Percentiles rank a stretch among this genome's conserved stretches.
Conservation (phyloP, 495 filamentous ascomycete genomes). For the Penicillium daleae region DNA sequence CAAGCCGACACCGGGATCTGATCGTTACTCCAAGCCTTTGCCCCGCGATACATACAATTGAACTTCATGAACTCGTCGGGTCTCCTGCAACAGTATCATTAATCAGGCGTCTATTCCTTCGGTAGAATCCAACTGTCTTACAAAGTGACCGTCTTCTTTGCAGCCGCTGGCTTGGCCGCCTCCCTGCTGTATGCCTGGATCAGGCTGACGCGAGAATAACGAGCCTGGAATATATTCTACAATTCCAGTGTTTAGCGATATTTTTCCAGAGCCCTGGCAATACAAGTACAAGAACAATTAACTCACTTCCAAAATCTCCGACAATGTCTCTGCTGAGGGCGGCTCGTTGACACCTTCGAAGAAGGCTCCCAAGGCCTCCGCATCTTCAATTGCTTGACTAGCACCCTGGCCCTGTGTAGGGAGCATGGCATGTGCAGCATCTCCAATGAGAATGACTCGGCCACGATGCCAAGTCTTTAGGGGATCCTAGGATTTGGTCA, state of each 20-base stretch:
- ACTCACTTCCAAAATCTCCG: conserved; percentile 15
- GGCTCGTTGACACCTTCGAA: conserved; percentile 21
- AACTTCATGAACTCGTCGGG: conserved; percentile 49
- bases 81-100: conserved; percentile 17
- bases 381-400: conserved; percentile 46
- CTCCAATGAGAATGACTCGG: conserved; percentile 47
- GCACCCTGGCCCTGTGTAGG: conserved; percentile 47
- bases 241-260: not conserved
- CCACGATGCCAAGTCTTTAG: conserved; percentile 41
- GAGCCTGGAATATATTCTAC: conserved; percentile 28
- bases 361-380: conserved; percentile 34
- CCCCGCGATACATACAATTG: conserved; percentile 46
- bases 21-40: conserved; percentile 31
- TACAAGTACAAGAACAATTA: too few species aligned
- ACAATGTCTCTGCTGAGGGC: conserved; percentile 1
- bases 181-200: conserved; percentile 39
- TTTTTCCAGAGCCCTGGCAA: not conserved
- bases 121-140: not conserved
- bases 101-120: not conserved
- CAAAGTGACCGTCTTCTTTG: conserved; percentile 37
- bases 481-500: conserved; percentile 25
- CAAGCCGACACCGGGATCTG: not conserved
- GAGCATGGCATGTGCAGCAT: conserved; percentile 51
- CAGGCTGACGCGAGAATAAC: conserved; percentile 25
- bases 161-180: conserved; percentile 39